These are phyloP conservation scores for Saccharomycopsis javanensis DNA, from an alignment of 805 yeast genomes.

Conservation along the genomic window DNA sequence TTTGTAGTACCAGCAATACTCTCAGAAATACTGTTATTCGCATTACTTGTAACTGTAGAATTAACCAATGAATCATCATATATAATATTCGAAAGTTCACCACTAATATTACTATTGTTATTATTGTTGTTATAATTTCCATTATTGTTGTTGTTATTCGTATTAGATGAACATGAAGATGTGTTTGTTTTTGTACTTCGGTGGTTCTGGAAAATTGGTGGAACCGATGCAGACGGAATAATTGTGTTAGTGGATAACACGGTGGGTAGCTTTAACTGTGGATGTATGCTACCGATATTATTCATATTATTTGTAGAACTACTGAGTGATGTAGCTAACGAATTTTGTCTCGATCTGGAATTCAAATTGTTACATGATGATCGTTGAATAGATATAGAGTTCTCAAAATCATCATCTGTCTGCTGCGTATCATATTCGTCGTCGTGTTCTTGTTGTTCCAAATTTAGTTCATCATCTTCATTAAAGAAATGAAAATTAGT, in stretches of 20 bases:
- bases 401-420: slow-evolving; percentile 1
- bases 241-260: neutral
- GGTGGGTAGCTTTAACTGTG: neutral
- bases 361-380: neutral
- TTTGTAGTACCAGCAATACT: neutral
- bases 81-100: neutral
- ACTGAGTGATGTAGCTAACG: slow-evolving; percentile 16
- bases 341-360: slow-evolving; percentile 15
- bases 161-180: neutral
- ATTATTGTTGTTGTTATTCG: neutral
- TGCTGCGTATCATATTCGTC: neutral
- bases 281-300: neutral
- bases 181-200: neutral
- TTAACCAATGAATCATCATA: neutral
- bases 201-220: neutral
- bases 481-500: neutral
- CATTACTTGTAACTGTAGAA: neutral
- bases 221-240: neutral
- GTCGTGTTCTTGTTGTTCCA: neutral
- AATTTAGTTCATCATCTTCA: neutral
- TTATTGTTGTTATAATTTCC: neutral
- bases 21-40: neutral
- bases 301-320: slow-evolving; percentile 1
- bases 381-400: neutral
- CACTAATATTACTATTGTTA: neutral